Conservation (phyloP, 2,329 filamentous ascomycete genomes). For the Boeremia exigua region DNA sequence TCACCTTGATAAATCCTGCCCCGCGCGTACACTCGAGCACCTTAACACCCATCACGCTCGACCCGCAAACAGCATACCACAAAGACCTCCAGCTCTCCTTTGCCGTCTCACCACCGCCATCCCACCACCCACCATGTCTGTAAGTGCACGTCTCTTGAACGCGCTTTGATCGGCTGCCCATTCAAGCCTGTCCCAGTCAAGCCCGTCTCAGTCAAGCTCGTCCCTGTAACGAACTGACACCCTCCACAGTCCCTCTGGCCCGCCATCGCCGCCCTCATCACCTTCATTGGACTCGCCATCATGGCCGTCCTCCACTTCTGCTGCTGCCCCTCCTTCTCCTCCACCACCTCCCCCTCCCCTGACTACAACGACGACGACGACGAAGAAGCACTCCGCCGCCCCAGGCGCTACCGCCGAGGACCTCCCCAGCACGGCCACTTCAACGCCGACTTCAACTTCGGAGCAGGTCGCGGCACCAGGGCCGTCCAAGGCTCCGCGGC, state of each 20-base stretch:
- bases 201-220: neutral
- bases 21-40: neutral
- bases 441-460: conserved; percentile 30
- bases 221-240: neutral
- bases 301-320: conserved; percentile 1
- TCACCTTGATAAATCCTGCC: neutral
- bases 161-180: too few species aligned
- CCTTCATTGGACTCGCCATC: neutral
- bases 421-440: conserved; percentile 49
- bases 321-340: neutral
- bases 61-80: neutral
- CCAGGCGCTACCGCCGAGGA: neutral
- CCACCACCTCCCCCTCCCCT: neutral
- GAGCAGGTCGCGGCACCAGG: neutral
- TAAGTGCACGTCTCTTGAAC: too few species aligned
- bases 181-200: too few species aligned
- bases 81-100: neutral
- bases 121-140: too few species aligned
- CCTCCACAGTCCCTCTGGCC: neutral
- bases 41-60: neutral
- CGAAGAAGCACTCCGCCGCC: neutral
- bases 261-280: neutral
- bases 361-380: too few species aligned
- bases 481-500: neutral
- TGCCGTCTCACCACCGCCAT: neutral